Conservation (phyloP, 2,329 filamentous ascomycete genomes). For the Penicillium sp. region DNA sequence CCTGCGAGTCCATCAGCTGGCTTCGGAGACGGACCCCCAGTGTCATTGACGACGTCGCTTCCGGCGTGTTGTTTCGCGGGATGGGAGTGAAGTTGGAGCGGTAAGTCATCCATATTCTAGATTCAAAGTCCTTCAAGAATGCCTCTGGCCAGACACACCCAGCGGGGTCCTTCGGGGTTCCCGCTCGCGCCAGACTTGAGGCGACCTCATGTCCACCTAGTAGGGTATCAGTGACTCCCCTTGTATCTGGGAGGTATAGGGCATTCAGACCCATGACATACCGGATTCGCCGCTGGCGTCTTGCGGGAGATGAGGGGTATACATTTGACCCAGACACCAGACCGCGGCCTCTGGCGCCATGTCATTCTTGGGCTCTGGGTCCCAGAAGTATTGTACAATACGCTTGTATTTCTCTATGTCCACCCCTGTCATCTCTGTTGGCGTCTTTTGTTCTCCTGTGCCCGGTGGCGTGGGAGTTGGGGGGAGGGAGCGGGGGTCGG, state of each 20-base stretch:
- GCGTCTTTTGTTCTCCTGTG: not conserved
- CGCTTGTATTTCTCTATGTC: conserved; percentile 77
- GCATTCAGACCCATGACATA: not conserved
- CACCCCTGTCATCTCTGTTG: conserved; percentile 58
- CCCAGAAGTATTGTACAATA: conserved; percentile 88
- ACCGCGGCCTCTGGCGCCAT: conserved; percentile 65
- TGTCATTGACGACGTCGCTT: conserved; percentile 69
- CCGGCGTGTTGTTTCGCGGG: conserved; percentile 71
- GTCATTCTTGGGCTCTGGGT: conserved; percentile 83
- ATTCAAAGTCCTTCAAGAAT: conserved; percentile 91
- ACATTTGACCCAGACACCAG: conserved; percentile 74
- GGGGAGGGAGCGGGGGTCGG: not conserved
- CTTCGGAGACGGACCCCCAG: conserved; percentile 80
- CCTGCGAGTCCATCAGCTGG: conserved; percentile 72
- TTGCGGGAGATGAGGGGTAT: conserved; percentile 39
- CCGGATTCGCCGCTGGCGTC: conserved; percentile 1
- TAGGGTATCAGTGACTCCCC: not conserved
- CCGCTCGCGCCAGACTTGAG: not conserved
- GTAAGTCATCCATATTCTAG: conserved; percentile 94
- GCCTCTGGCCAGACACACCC: conserved; percentile 70
- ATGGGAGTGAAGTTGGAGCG: conserved; percentile 83
- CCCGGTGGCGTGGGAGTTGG: conserved; percentile 1
- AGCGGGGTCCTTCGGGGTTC: conserved; percentile 6
- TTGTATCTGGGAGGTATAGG: not conserved
- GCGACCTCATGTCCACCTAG: too few species aligned